A percentile compares a stretch with the other conserved stretches of the same genome.
These are phyloP conservation scores for Syncephalastrum racemosum DNA, from an alignment of 371 early-diverging fungal genomes.

Conservation along the genomic window DNA sequence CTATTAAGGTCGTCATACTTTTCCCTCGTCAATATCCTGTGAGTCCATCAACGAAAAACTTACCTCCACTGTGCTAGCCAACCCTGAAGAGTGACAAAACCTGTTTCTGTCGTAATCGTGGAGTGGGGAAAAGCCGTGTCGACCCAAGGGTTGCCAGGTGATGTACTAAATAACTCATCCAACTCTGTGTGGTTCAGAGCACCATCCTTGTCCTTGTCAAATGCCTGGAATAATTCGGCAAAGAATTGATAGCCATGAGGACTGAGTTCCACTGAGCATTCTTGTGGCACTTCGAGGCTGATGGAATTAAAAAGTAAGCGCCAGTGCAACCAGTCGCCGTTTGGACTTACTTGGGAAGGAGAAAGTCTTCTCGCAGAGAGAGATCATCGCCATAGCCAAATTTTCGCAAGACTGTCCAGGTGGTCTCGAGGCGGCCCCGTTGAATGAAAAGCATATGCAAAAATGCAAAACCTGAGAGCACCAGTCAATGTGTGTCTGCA, in stretches of 20 bases:
- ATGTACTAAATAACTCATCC: constrained; percentile 81
- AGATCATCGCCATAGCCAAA: constrained; percentile 97
- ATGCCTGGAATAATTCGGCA: constrained; percentile 89
- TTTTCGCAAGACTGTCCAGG: constrained; percentile 94
- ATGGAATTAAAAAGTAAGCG: constrained; percentile 1
- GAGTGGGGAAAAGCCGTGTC: constrained; percentile 87
- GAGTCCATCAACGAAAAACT: background rate
- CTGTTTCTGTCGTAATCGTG: constrained; percentile 85
- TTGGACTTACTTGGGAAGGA: constrained; percentile 70
- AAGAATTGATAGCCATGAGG: constrained; percentile 94
- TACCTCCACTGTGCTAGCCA: constrained; percentile 97
- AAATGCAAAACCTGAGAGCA: constrained; percentile 79
- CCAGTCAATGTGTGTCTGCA: background rate
- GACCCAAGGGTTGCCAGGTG: constrained; percentile 91
- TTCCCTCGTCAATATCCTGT: constrained; percentile 1
- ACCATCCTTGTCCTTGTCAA: constrained; percentile 96
- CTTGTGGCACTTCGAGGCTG: constrained; percentile 80
- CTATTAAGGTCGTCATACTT: constrained; percentile 93
- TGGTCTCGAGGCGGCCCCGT: constrained; percentile 94
- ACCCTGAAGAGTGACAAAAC: constrained; percentile 91
- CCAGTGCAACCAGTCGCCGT: background rate
- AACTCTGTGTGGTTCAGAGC: constrained; percentile 86
- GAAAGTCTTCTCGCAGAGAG: constrained; percentile 83
- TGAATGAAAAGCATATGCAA: constrained; percentile 95
- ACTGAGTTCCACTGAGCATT: constrained; percentile 92